Percentiles rank a stretch among this genome's conserved stretches.
Evolutionary conservation across 495 filamentous ascomycete species (phyloP).

Genomic region (Neurospora sp.): DNA sequence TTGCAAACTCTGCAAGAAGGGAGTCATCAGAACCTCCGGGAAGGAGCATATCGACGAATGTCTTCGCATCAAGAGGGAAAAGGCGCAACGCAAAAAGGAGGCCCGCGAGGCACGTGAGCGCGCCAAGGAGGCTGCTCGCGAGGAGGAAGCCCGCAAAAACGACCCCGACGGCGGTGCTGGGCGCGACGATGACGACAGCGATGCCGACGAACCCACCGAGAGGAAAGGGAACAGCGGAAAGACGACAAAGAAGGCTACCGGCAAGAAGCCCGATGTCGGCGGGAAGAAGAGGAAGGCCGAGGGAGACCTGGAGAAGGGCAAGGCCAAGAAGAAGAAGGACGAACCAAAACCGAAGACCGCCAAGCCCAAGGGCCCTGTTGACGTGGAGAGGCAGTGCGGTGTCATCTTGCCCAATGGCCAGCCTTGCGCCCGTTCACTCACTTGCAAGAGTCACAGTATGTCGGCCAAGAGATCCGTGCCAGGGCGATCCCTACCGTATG

Average conservation of each 20-base stretch:
- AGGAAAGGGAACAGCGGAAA: conserved; percentile 36
- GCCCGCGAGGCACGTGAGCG: conserved; percentile 64
- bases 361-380: conserved; percentile 88
- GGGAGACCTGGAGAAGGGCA: conserved; percentile 60
- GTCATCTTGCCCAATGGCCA: conserved; percentile 73
- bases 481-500: conserved; percentile 84
- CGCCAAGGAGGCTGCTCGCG: conserved; percentile 46
- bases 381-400: conserved; percentile 96
- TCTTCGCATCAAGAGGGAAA: conserved; percentile 62
- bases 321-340: conserved; percentile 91
- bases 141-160: conserved; percentile 48
- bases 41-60: conserved; percentile 60
- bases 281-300: conserved; percentile 90
- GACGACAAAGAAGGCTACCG: conserved; percentile 62
- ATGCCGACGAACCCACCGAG: conserved; percentile 36
- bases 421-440: conserved; percentile 82
- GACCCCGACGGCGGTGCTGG: conserved; percentile 43
- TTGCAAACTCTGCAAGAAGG: conserved; percentile 78
- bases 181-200: conserved; percentile 63
- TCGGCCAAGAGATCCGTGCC: conserved; percentile 87
- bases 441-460: conserved; percentile 96
- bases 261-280: conserved; percentile 48
- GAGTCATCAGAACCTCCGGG: conserved; percentile 49
- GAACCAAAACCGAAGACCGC: conserved; percentile 81
- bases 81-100: conserved; percentile 68